Conservation (phyloP, 2,329 filamentous ascomycete genomes). For the Cladophialophora exuberans region DNA sequence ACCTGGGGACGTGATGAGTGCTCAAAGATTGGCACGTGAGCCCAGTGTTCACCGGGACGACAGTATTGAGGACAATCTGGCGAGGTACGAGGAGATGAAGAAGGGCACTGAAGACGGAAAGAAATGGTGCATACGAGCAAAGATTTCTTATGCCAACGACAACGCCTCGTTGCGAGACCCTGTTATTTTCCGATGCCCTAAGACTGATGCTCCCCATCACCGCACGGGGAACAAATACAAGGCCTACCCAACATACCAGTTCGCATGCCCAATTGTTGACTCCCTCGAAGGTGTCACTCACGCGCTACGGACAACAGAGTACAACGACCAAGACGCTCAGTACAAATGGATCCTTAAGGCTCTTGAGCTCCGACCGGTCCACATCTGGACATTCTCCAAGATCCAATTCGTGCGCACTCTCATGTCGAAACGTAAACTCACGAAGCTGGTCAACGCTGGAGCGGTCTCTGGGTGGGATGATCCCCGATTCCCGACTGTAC, state of each 20-base stretch:
- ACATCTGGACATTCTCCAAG: slow-evolving; percentile 57
- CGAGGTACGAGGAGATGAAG: slow-evolving; percentile 93
- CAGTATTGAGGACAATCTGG: slow-evolving; percentile 78
- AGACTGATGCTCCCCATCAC: slow-evolving; percentile 66
- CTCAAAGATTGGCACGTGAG: slow-evolving; percentile 81
- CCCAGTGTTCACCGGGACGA: slow-evolving; percentile 80
- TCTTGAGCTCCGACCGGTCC: slow-evolving; percentile 49
- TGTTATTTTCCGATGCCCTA: slow-evolving; percentile 86
- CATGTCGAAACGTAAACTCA: slow-evolving; percentile 56
- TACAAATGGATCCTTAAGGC: slow-evolving; percentile 57
- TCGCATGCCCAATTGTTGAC: slow-evolving; percentile 66
- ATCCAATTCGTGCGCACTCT: slow-evolving; percentile 57
- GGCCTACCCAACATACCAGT: slow-evolving; percentile 70
- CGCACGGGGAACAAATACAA: slow-evolving; percentile 68
- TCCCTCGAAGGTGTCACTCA: slow-evolving; percentile 67
- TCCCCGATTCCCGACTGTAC: slow-evolving; percentile 55
- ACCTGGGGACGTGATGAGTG: slow-evolving; percentile 82
- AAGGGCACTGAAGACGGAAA: slow-evolving; percentile 75
- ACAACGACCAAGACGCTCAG: slow-evolving; percentile 56
- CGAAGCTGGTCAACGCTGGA: slow-evolving; percentile 53
- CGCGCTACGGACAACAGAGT: slow-evolving; percentile 66
- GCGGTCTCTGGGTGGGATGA: slow-evolving; percentile 57
- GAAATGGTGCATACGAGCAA: slow-evolving; percentile 90
- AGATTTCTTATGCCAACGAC: slow-evolving; percentile 86
- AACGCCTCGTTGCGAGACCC: slow-evolving; percentile 97